Conservation (phyloP, 148 eudicot genomes). For the Camellia granthamiana region DNA sequence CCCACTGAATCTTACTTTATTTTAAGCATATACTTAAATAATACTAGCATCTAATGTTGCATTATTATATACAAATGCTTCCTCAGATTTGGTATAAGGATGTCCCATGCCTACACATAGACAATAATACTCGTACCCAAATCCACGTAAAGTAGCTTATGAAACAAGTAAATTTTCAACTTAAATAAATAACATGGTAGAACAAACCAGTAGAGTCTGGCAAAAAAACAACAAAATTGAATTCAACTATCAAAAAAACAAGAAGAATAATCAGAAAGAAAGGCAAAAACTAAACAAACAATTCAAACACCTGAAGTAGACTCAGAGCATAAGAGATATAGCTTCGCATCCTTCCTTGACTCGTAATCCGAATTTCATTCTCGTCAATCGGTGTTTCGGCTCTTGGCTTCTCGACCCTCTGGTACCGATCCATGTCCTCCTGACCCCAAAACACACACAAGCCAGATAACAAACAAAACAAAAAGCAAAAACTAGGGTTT, state of each 20-base stretch:
- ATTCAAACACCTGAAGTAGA: slow-evolving; percentile 60
- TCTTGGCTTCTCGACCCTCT: slow-evolving; percentile 92
- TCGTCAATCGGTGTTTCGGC: slow-evolving; percentile 85
- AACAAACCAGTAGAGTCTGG: neutral
- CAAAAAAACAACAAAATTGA: neutral
- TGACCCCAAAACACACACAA: slow-evolving; percentile 4
- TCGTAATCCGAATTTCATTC: slow-evolving; percentile 97
- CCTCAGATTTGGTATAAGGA: neutral
- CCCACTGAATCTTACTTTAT: too few species aligned
- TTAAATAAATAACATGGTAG: neutral
- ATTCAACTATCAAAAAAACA: neutral
- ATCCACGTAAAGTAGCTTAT: neutral
- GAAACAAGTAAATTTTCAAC: neutral
- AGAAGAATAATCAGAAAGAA: neutral
- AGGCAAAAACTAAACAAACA: neutral
- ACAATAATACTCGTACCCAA: neutral
- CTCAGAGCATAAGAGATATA: slow-evolving; percentile 90
- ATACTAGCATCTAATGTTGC: neutral
- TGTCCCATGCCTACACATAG: neutral
- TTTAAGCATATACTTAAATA: neutral
- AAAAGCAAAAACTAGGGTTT: neutral
- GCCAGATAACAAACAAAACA: neutral
- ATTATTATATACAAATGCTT: neutral
- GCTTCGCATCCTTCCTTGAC: slow-evolving; percentile 95
- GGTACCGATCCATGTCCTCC: slow-evolving; percentile 80